Conservation (phyloP, 1,284 basidiomycete species). For the Butyriboletus regius region DNA sequence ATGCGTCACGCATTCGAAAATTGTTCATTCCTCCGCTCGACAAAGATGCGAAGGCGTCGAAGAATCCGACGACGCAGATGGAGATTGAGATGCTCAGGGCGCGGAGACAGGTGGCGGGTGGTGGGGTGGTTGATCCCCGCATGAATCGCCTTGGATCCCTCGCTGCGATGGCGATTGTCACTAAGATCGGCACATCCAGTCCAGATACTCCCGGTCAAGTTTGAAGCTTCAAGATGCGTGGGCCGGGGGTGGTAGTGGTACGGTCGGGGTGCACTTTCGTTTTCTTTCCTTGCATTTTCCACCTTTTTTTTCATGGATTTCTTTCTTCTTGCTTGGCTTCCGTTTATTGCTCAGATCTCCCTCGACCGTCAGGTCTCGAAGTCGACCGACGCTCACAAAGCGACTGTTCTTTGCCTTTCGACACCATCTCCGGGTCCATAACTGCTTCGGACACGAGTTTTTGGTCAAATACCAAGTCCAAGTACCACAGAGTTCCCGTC, state of each 20-base stretch:
- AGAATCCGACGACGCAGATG: not conserved
- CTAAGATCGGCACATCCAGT: not conserved
- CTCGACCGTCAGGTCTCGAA: not conserved
- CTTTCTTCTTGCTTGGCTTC: not conserved
- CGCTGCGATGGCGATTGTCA: not conserved
- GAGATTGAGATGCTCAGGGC: not conserved
- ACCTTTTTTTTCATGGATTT: not conserved
- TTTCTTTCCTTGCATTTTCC: not conserved
- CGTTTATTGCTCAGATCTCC: not conserved
- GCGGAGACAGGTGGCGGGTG: not conserved
- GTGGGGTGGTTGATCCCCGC: not conserved
- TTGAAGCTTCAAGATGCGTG: not conserved
- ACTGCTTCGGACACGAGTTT: not conserved
- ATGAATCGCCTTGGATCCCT: not conserved
- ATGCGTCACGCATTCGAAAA: not conserved
- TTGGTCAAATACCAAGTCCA: not conserved
- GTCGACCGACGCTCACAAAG: not conserved
- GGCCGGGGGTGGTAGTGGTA: not conserved
- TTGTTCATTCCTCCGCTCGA: slow-evolving; percentile 1
- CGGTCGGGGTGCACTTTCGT: not conserved
- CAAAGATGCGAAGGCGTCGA: not conserved
- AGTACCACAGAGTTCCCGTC: not conserved
- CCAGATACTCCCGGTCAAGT: not conserved
- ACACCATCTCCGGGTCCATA: not conserved
- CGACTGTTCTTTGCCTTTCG: not conserved